Evolutionary conservation across 177 flowering plant species (phyloP).

Genomic region (Vitis hybrid): DNA sequence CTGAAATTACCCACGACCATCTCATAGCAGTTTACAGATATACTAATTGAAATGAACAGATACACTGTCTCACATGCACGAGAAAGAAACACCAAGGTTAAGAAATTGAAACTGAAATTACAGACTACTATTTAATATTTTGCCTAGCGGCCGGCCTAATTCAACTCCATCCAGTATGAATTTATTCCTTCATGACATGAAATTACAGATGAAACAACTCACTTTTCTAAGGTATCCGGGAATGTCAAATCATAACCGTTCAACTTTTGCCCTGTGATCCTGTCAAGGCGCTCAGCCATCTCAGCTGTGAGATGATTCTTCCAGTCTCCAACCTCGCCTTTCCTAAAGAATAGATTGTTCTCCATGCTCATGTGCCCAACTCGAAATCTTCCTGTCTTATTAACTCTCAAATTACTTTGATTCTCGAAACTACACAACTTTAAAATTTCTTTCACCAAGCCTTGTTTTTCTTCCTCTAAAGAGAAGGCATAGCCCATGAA

Average conservation of each 20-base stretch:
- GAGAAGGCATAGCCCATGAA: constrained; percentile 16
- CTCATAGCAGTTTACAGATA: no score
- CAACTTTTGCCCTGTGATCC: constrained; percentile 3
- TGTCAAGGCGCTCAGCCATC: constrained; percentile 7
- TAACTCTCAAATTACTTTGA: constrained; percentile 7
- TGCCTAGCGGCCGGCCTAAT: no score
- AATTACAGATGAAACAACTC: no score
- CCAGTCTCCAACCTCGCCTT: constrained; percentile 22
- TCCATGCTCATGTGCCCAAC: background rate
- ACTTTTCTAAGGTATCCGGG: no score
- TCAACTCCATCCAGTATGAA: no score
- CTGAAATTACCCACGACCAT: no score
- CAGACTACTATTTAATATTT: no score
- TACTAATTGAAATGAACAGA: no score
- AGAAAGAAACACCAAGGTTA: no score
- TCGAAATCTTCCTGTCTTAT: background rate
- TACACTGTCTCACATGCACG: no score
- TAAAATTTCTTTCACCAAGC: constrained; percentile 1
- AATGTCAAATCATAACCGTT: background rate
- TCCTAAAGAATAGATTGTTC: constrained; percentile 7
- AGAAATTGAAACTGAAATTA: no score
- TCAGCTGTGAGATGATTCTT: constrained; percentile 11
- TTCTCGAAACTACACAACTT: constrained; percentile 13
- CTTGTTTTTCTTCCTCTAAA: constrained; percentile 3
- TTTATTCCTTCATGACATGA: no score